A percentile compares a stretch with the other conserved stretches of the same genome.
These are phyloP conservation scores for Silene vulgaris DNA, from an alignment of 179 eudicot genomes.

Conservation along the genomic window DNA sequence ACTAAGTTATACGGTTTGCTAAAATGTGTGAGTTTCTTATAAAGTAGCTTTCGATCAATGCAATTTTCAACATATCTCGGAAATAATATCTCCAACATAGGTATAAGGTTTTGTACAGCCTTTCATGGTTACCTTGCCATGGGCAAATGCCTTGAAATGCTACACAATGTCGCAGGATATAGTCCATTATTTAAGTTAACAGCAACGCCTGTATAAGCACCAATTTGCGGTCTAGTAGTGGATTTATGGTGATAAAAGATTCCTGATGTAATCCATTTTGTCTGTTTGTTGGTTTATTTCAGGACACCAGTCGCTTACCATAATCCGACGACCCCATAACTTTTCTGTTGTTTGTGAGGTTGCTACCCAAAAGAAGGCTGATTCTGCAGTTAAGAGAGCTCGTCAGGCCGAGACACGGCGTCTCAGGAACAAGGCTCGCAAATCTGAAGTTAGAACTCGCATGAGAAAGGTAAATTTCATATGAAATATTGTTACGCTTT, in stretches of 20 bases:
- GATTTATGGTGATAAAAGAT: neutral
- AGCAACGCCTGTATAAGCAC: neutral
- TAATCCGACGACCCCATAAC: conserved; percentile 33
- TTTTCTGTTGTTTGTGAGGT: conserved; percentile 66
- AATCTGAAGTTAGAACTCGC: conserved; percentile 75
- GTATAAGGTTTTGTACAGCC: no score
- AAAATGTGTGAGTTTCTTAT: neutral
- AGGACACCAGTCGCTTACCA: conserved; percentile 46
- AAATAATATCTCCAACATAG: neutral
- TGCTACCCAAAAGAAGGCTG: conserved; percentile 51
- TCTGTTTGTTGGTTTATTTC: conserved; percentile 16
- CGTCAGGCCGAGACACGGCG: conserved; percentile 90
- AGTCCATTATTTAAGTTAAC: no score
- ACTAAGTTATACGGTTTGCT: neutral
- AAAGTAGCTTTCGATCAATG: neutral
- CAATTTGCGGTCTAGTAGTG: neutral
- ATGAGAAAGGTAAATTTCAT: conserved; percentile 65
- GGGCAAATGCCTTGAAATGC: neutral
- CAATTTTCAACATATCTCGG: neutral
- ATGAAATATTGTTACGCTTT: neutral
- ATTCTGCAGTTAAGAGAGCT: conserved; percentile 79
- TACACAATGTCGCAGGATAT: neutral
- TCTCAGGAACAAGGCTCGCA: conserved; percentile 64
- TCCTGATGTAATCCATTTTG: neutral
- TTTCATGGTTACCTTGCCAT: no score